Base-by-base conservation (phyloP, 2,329 filamentous ascomycete genomes). In the Fusarium pseudocircinatum region DNA sequence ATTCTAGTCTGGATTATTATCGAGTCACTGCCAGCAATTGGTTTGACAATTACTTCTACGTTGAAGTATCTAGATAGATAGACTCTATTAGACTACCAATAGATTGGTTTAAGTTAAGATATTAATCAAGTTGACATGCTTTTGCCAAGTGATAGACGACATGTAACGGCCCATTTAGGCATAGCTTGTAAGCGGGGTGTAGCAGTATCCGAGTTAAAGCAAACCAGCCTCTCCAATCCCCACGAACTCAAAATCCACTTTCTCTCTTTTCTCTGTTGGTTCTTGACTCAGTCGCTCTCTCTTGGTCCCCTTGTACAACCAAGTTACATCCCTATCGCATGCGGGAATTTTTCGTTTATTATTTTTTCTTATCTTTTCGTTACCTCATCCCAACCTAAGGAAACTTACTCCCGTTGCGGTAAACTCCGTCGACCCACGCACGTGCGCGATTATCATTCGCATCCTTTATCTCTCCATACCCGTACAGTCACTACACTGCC, bases 401-500 rank as follows among this genome's bases (percentile, higher is more conserved):
- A 39, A 47, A 53, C 28, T 30, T 28, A 37, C 34, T 52, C 67
- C 67, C 42, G 7, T 46, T 46, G 30, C 32, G 43, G 42, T 20
- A 36, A 47, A 43, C 26, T 60, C 34, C 20, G 7, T 36, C 20
- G 44, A 43, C 65, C 50, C 65, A 60, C 53, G 54, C 40, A 68
- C 44, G 54, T 71, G 67, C 68, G 69, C 52, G 69, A 71, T 71
- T 71, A 71, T 71, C 66, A n/a, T n/a, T n/a, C n/a, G 50, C 36
- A 60, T 67, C n/a, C 40, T 44, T 54, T 30, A 34, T 37, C 44
- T 61, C 37, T 44, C 58, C 26, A 28, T 28, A 28, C 26, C 39
- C 22, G 39, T 40, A 40, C 28, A 28, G 6, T 28, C 28, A 28
- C 28, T 28, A 28, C 26, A 28, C 26, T 28, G 26, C 26, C n/a